A percentile compares a stretch with the other conserved stretches of the same genome.
Conservation (phyloP, 768 basidiomycete genomes). For the Rhizopogon salebrosus region DNA sequence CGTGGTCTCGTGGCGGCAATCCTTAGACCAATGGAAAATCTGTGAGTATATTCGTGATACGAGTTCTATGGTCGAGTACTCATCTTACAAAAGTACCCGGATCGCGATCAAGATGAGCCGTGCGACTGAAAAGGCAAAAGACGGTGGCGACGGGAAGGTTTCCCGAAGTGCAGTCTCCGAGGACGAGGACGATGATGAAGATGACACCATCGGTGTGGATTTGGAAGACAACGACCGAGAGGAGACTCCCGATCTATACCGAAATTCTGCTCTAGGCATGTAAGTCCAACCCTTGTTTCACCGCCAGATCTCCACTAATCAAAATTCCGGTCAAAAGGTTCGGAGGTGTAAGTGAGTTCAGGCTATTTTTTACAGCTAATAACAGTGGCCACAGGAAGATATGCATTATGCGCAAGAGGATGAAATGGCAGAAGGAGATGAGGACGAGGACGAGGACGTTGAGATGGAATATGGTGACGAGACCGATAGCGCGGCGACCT, state of each 20-base stretch:
- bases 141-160: conserved; percentile 40
- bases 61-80: background rate
- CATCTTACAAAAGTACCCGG: conserved; percentile 60
- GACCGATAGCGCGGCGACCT: conserved; percentile 78
- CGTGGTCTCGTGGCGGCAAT: conserved; percentile 82
- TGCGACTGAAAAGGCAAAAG: conserved; percentile 61
- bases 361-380: conserved; percentile 10
- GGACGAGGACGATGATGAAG: conserved; percentile 43
- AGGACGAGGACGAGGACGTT: conserved; percentile 75
- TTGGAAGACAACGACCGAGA: conserved; percentile 54
- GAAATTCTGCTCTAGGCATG: conserved; percentile 96
- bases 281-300: conserved; percentile 29
- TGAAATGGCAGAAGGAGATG: conserved; percentile 80
- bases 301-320: background rate
- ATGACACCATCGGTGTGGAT: conserved; percentile 55
- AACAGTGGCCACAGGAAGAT: conserved; percentile 53
- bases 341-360: conserved; percentile 58
- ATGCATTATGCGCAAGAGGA: conserved; percentile 62
- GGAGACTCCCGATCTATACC: conserved; percentile 90
- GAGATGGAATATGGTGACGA: conserved; percentile 87
- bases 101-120: conserved; percentile 98
- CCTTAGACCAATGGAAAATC: conserved; percentile 79
- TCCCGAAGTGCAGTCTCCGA: conserved; percentile 38
- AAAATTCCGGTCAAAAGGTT: conserved; percentile 37
- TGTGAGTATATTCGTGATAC: conserved; percentile 48